Percentiles rank a stretch among this genome's conserved stretches.
Conservation (phyloP, 2,329 filamentous ascomycete species). For the Aspergillus pseudoterreus region DNA sequence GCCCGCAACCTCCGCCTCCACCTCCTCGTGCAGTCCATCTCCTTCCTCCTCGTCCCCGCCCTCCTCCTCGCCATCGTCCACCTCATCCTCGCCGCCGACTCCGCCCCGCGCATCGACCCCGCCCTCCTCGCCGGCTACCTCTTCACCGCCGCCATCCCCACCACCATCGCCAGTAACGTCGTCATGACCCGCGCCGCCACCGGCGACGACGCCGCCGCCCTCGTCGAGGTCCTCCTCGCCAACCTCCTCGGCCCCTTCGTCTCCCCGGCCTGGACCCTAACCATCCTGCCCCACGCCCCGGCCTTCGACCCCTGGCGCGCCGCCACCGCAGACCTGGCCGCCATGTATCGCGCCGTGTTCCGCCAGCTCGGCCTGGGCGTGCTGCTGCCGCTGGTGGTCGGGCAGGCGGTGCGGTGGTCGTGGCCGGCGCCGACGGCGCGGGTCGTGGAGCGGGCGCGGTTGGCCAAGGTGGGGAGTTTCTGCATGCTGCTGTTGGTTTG, state of each 20-base stretch:
- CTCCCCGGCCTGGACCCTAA: slow-evolving; percentile 59
- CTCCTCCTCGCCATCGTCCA: slow-evolving; percentile 57
- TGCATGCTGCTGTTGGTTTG: slow-evolving; percentile 53
- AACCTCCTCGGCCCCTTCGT: slow-evolving; percentile 68
- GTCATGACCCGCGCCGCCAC: slow-evolving; percentile 69
- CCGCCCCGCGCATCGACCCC: slow-evolving; percentile 51
- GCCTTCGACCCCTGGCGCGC: slow-evolving; percentile 40
- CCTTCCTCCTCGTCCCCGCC: slow-evolving; percentile 63
- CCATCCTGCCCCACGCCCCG: slow-evolving; percentile 45
- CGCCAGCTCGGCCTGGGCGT: slow-evolving; percentile 66
- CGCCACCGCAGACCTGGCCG: slow-evolving; percentile 51
- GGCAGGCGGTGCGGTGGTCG: slow-evolving; percentile 57
- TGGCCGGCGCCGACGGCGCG: slow-evolving; percentile 45
- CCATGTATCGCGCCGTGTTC: slow-evolving; percentile 64
- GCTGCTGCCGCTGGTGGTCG: slow-evolving; percentile 60
- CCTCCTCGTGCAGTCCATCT: slow-evolving; percentile 62
- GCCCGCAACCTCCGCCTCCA: slow-evolving; percentile 66
- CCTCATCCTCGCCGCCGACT: slow-evolving; percentile 46
- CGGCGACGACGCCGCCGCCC: slow-evolving; percentile 62
- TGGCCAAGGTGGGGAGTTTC: slow-evolving; percentile 44
- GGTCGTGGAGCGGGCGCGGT: slow-evolving; percentile 52
- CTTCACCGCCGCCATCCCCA: slow-evolving; percentile 65
- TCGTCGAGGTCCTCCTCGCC: slow-evolving; percentile 67
- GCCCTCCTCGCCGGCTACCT: slow-evolving; percentile 66
- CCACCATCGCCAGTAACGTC: slow-evolving; percentile 69